Evolutionary conservation across 2,329 filamentous ascomycete species (phyloP).

Genomic region (Alternaria triticimaculans): DNA sequence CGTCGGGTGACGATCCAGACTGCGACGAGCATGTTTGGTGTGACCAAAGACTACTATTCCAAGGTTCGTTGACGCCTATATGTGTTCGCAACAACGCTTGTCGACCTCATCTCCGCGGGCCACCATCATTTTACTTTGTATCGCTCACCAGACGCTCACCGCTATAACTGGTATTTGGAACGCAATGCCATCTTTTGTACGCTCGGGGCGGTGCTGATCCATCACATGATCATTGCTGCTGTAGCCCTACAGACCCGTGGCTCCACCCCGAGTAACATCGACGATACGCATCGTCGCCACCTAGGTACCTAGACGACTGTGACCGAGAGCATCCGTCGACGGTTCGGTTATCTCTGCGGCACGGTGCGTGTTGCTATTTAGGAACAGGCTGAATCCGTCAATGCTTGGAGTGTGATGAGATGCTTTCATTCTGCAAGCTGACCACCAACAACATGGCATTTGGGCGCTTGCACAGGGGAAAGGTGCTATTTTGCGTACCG

Average conservation of each 20-base stretch:
- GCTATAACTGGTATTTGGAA: neutral
- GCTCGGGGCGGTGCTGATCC: neutral
- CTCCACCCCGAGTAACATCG: neutral
- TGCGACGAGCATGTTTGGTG: neutral
- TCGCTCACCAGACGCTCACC: neutral
- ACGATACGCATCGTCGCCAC: neutral
- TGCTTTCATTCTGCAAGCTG: neutral
- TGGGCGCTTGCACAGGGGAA: neutral
- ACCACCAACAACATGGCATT: neutral
- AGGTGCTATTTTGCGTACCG: neutral
- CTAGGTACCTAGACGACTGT: neutral
- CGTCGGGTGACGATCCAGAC: neutral
- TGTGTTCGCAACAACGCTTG: neutral
- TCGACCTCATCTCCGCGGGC: neutral
- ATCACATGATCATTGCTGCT: neutral
- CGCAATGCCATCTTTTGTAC: neutral
- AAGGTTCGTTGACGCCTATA: neutral
- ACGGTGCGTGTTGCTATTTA: neutral
- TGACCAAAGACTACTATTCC: neutral
- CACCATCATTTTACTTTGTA: neutral
- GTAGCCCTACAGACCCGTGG: neutral
- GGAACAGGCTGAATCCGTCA: neutral
- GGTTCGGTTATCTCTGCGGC: neutral
- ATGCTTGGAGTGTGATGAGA: neutral
- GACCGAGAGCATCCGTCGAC: neutral